These are phyloP conservation scores for Cryphonectria carpinicola DNA, from an alignment of 2,329 filamentous ascomycete genomes.

Conservation along the genomic window DNA sequence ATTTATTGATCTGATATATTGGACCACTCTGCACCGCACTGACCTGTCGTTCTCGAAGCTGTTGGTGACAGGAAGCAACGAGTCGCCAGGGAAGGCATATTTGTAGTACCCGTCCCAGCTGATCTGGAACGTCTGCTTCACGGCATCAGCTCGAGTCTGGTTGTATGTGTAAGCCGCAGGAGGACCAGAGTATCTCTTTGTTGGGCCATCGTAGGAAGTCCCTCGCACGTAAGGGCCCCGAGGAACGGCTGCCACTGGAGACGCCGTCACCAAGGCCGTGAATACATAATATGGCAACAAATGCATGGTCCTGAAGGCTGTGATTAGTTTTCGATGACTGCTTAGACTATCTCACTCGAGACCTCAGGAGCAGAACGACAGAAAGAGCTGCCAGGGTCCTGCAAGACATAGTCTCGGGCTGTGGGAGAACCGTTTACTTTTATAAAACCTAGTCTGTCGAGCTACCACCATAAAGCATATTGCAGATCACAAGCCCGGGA, in stretches of 20 bases:
- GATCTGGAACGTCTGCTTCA: slow-evolving; percentile 70
- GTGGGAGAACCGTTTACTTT: not conserved
- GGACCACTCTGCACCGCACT: slow-evolving; percentile 29
- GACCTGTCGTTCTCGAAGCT: slow-evolving; percentile 71
- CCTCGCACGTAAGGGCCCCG: slow-evolving; percentile 11
- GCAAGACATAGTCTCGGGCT: not conserved
- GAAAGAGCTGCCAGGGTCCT: not conserved
- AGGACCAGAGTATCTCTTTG: slow-evolving; percentile 21
- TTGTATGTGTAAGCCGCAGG: slow-evolving; percentile 37
- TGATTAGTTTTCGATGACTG: not conserved
- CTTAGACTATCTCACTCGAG: not conserved
- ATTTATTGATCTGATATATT: not conserved
- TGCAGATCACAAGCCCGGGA: slow-evolving; percentile 1
- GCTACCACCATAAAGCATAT: not conserved
- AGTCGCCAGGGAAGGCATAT: slow-evolving; percentile 79
- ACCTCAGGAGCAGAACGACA: too few species aligned
- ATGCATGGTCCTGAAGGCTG: slow-evolving; percentile 33
- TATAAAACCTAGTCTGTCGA: not conserved
- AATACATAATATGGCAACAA: slow-evolving; percentile 16
- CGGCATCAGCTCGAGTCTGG: slow-evolving; percentile 55
- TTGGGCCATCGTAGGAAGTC: not conserved
- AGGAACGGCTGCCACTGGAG: slow-evolving; percentile 28
- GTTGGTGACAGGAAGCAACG: slow-evolving; percentile 71
- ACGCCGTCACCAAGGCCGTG: slow-evolving; percentile 18
- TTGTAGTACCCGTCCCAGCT: slow-evolving; percentile 75